phyloP scores from a whole-genome alignment of 1,284 basidiomycete genomes.

The Naganishia albida region DNA sequence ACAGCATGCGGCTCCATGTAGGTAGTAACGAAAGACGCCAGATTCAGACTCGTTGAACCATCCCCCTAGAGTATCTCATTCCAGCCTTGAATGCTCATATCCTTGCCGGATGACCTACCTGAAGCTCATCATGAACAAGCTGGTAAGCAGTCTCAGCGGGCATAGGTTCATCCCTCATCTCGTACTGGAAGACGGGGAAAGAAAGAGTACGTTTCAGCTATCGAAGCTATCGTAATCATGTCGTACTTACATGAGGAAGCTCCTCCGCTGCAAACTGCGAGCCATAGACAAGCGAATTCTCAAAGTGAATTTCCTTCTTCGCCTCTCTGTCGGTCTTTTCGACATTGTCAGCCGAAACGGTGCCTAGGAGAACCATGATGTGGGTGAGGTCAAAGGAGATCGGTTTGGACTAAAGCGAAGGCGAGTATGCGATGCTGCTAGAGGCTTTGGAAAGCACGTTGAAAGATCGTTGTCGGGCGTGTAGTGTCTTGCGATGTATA shows the following conservation, averaged over 20 bases:
- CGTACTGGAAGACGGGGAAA: slow-evolving; percentile 8
- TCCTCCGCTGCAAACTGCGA: slow-evolving; percentile 37
- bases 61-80: slow-evolving; percentile 27
- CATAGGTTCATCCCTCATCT: slow-evolving; percentile 41
- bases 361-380: slow-evolving; percentile 31
- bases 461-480: too few relatives aligned
- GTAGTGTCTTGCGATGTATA: too few relatives aligned
- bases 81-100: too few relatives aligned
- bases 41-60: slow-evolving; percentile 39
- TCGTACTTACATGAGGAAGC: slow-evolving; percentile 35
- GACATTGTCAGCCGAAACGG: slow-evolving; percentile 12
- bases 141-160: slow-evolving; percentile 39
- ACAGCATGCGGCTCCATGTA: slow-evolving; percentile 42
- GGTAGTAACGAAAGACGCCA: slow-evolving; percentile 38
- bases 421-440: too few relatives aligned
- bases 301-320: slow-evolving; percentile 31
- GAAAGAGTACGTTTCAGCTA: neutral
- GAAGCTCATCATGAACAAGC: slow-evolving; percentile 41
- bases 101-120: slow-evolving; percentile 28
- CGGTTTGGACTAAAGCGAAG: too few relatives aligned
- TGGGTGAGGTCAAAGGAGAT: neutral
- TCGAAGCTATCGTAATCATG: neutral
- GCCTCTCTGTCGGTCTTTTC: slow-evolving; percentile 8
- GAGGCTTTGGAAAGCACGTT: too few relatives aligned
- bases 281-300: slow-evolving; percentile 46